A percentile compares a stretch with the other conserved stretches of the same genome.
Conservation (phyloP, 805 yeast species). For the Candida cerambycidarum region DNA sequence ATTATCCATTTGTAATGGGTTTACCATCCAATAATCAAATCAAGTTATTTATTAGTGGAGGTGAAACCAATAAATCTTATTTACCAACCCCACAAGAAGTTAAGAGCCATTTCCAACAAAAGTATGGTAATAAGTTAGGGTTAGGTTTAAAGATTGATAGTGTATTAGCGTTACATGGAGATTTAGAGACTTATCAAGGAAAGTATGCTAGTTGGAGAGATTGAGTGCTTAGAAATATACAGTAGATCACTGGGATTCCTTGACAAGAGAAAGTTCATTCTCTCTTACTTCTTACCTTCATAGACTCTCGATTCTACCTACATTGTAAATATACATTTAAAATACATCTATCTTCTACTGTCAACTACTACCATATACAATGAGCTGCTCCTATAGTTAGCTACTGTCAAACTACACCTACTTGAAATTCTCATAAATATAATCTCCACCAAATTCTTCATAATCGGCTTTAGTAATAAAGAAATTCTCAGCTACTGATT, state of each 20-base stretch:
- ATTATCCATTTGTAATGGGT: slow-evolving; percentile 69
- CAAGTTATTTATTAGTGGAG: slow-evolving; percentile 65
- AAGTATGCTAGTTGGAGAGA: slow-evolving; percentile 44
- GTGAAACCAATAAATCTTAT: slow-evolving; percentile 61
- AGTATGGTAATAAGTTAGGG: slow-evolving; percentile 57
- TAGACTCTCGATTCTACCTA: too few species aligned
- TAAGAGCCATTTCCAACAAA: slow-evolving; percentile 55
- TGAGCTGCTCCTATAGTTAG: not conserved
- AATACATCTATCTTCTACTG: slow-evolving; percentile 4
- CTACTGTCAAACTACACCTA: slow-evolving; percentile 8
- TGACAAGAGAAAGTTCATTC: too few species aligned
- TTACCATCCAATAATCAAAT: slow-evolving; percentile 73
- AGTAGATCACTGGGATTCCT: too few species aligned
- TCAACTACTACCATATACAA: too few species aligned
- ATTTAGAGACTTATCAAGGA: slow-evolving; percentile 37
- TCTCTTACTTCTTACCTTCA: too few species aligned
- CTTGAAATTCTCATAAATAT: slow-evolving; percentile 36
- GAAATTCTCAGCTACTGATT: slow-evolving; percentile 44
- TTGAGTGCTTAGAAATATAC: slow-evolving; percentile 16
- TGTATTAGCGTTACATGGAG: slow-evolving; percentile 59
- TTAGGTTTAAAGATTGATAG: slow-evolving; percentile 57
- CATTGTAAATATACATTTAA: slow-evolving; percentile 9
- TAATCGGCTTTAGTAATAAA: slow-evolving; percentile 65
- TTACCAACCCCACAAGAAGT: slow-evolving; percentile 72
- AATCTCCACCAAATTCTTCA: slow-evolving; percentile 57